A percentile compares a stretch with the other conserved stretches of the same genome.
These are phyloP conservation scores for Phylloporus sp. DNA, from an alignment of 768 basidiomycete species.

Conservation along the genomic window DNA sequence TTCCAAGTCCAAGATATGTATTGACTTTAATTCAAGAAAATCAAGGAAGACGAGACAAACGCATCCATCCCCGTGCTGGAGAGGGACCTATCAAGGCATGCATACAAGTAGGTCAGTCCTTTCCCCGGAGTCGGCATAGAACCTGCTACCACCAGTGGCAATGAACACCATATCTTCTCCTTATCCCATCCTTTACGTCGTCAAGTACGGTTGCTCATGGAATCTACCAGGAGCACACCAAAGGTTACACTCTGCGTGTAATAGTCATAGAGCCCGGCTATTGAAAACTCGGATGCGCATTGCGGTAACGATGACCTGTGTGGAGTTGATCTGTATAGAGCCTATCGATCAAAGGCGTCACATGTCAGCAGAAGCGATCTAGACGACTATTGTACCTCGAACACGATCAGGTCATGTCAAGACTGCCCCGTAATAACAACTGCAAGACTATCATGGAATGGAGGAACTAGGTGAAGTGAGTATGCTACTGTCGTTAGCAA, in stretches of 20 bases:
- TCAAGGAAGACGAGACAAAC: background rate
- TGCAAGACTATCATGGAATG: background rate
- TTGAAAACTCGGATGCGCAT: conserved; percentile 17
- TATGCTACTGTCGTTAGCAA: background rate
- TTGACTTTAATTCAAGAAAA: background rate
- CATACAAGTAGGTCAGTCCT: background rate
- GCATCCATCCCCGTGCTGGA: background rate
- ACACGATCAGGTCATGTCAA: background rate
- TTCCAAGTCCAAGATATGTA: background rate
- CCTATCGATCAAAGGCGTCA: too few relatives aligned
- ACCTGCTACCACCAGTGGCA: background rate
- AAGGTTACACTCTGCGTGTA: conserved; percentile 25
- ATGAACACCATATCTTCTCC: background rate
- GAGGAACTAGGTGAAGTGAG: background rate
- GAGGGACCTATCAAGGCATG: background rate
- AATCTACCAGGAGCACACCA: conserved; percentile 14
- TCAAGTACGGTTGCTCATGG: conserved; percentile 19
- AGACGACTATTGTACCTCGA: too few relatives aligned
- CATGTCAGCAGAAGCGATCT: too few relatives aligned
- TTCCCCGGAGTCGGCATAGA: background rate
- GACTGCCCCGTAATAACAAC: background rate
- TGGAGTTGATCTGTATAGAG: too few relatives aligned
- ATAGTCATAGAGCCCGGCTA: conserved; percentile 29
- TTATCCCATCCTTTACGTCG: background rate
- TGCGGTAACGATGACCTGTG: too few relatives aligned